Base-by-base conservation (phyloP, 148 eudicot genomes). In the Cornus kousa region DNA sequence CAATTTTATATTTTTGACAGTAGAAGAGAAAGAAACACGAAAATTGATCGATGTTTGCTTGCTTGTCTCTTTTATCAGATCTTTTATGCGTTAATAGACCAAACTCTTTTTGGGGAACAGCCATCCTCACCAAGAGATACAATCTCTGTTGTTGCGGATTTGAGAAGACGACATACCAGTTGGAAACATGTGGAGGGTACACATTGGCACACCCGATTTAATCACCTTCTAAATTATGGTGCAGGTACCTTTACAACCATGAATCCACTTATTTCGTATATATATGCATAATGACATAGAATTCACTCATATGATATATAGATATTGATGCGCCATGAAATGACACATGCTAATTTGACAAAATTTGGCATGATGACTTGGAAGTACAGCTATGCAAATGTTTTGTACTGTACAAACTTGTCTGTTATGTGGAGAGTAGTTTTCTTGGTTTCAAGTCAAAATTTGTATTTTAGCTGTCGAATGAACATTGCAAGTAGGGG, bases 151-250 rank as follows among this genome's bases (percentile, higher is more conserved):
- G 88, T 91, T 46, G 92, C 90, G 23, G 89, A 95, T 82, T 81
- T 95, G 83, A 91, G 83, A 83, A 82, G 88, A 83, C 85, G 74
- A 43, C 88, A 89, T 80, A 93, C 94, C 9, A 86, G 94, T 83
- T 93, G 97, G 89, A 91, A 90, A 87, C 90, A 93, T 83, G 92
- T 91, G 75, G 95, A 95, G 83, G 97, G 97, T 68, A 93, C 90
- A 74, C 93, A 89, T 79, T 95, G 99, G 97, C 99, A 93, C 82
- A 87, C 94, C 66, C 93, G 99, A 74, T 95, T 95, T 83, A 90
- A 84, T 81, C 99, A 95, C 85, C 89, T 95, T 84, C 83, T 90
- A 73, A 93, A 83, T 82, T 95, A 95, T 70, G 99, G 97, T 78
- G 99, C 93, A 86, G 99, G 99, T 95, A 91, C 76, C 70, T 5